Base-by-base conservation (phyloP, 495 filamentous ascomycete genomes). In the Neurospora sp. region DNA sequence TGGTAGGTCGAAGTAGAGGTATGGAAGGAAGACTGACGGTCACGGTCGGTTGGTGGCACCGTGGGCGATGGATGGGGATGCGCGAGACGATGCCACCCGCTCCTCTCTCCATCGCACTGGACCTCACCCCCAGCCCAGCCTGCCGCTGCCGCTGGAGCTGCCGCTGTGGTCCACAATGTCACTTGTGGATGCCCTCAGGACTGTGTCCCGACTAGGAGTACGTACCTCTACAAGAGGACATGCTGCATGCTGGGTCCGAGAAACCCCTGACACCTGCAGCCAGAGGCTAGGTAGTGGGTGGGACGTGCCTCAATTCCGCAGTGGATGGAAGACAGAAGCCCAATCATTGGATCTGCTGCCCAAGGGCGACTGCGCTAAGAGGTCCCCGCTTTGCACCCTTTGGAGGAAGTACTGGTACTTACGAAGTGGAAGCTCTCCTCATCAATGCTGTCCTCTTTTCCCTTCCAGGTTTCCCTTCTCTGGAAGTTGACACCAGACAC, bases 291-390 rank as follows among this genome's bases (percentile, higher is more conserved):
- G n/a, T n/a, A 72, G 42, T 46, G 38, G 70, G 44, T 41, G 46
- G 41, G 70, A 54, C 62, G 59, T 62, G 73, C 54, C 20, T 40
- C 42, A 39, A 69, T 69, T 66, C 74, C 72, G 76, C 74, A 59
- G 48, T 59, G 48, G 48, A 31, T 59, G 66, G 72, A 75, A 72
- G 73, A 73, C 72, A 78, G 72, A 75, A 72, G 71, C 54, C 39
- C 71, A 75, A 76, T 70, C 72, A 76, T 71, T 77, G 73, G 70
- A 70, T 48, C 48, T 72, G 71, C 71, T 72, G 73, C 71, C 72
- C 76, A 74, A 78, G 77, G 74, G 78, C 69, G 71, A 72, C 62
- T 73, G 73, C 75, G 74, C 76, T 76, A 77, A 77, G 75, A 72
- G 62, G 73, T 75, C 76, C 73, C 79, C 79, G 76, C 79, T 69